phyloP scores from a whole-genome alignment of 352 stramenopile species.

The Pseudoperonospora humuli region DNA sequence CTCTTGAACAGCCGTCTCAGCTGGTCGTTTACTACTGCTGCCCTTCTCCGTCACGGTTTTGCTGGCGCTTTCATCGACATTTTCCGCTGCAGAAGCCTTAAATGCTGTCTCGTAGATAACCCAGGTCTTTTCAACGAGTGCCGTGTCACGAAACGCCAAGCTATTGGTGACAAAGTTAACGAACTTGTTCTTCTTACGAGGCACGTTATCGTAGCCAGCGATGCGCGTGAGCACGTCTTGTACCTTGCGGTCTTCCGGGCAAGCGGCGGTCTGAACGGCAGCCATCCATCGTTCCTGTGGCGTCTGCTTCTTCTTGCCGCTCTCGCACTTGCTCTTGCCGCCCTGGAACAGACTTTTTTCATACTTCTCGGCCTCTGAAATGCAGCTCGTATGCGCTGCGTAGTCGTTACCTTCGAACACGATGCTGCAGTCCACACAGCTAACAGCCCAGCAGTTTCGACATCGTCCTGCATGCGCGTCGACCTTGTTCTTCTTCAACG shows the following conservation, averaged over 20 bases:
- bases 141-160: slow-evolving; percentile 41
- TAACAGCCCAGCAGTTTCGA: slow-evolving; percentile 86
- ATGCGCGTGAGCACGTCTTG: slow-evolving; percentile 72
- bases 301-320: slow-evolving; percentile 71
- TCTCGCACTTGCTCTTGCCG: slow-evolving; percentile 46
- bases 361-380: slow-evolving; percentile 93
- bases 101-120: slow-evolving; percentile 57
- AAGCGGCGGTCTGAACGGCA: slow-evolving; percentile 46
- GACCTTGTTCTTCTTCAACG: slow-evolving; percentile 93
- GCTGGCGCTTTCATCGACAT: not conserved
- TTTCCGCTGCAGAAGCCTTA: slow-evolving; percentile 31
- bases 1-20: slow-evolving; percentile 23
- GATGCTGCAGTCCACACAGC: slow-evolving; percentile 90
- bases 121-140: slow-evolving; percentile 60
- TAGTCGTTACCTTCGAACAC: slow-evolving; percentile 89
- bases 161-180: slow-evolving; percentile 88
- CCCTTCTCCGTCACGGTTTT: slow-evolving; percentile 1
- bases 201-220: slow-evolving; percentile 84
- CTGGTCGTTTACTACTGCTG: slow-evolving; percentile 39
- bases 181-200: slow-evolving; percentile 91
- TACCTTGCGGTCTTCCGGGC: slow-evolving; percentile 39
- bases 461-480: slow-evolving; percentile 80
- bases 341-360: slow-evolving; percentile 82
- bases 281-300: slow-evolving; percentile 87
- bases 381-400: slow-evolving; percentile 84